Conservation (phyloP, 2,329 filamentous ascomycete genomes). For the Rasamsonia emersonii region DNA sequence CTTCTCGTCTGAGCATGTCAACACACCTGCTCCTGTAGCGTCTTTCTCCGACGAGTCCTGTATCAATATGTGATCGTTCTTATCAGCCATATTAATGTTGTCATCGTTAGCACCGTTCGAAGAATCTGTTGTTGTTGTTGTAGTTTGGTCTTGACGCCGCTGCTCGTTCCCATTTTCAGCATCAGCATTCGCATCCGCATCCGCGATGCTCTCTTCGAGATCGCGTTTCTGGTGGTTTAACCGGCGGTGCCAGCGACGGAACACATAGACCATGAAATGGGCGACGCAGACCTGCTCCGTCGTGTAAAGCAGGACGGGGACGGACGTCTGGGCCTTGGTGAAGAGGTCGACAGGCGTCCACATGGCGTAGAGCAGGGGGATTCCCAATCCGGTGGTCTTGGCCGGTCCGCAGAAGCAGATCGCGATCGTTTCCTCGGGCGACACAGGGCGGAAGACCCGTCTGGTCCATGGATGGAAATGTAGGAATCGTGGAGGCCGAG, state of each 20-base stretch:
- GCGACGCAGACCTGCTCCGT: constrained; percentile 33
- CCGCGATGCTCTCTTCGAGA: constrained; percentile 6
- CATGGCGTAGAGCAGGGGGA: constrained; percentile 61
- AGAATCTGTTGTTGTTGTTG: too few relatives aligned
- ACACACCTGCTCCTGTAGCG: too few relatives aligned
- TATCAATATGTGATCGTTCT: too few relatives aligned
- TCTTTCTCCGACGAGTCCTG: too few relatives aligned
- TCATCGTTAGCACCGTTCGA: too few relatives aligned
- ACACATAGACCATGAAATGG: constrained; percentile 30
- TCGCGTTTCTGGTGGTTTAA: constrained; percentile 12
- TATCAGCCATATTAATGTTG: too few relatives aligned
- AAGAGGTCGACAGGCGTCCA: constrained; percentile 33
- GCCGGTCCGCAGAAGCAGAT: constrained; percentile 66
- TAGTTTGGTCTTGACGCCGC: too few relatives aligned
- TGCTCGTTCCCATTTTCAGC: too few relatives aligned
- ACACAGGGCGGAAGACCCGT: constrained; percentile 30
- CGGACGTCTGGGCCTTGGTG: constrained; percentile 28
- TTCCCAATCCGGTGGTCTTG: constrained; percentile 63
- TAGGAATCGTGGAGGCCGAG: constrained; percentile 27
- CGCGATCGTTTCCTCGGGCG: constrained; percentile 56
- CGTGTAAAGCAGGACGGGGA: constrained; percentile 31
- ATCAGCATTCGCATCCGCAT: too few relatives aligned
- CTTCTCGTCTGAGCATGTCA: too few relatives aligned
- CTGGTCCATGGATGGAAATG: constrained; percentile 12
- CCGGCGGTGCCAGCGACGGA: constrained; percentile 22